Evolutionary conservation across 306 rosid genomes (phyloP), one percentile per base, ranked within the genome.

Genomic region (Glycyrrhiza uralensis): DNA sequence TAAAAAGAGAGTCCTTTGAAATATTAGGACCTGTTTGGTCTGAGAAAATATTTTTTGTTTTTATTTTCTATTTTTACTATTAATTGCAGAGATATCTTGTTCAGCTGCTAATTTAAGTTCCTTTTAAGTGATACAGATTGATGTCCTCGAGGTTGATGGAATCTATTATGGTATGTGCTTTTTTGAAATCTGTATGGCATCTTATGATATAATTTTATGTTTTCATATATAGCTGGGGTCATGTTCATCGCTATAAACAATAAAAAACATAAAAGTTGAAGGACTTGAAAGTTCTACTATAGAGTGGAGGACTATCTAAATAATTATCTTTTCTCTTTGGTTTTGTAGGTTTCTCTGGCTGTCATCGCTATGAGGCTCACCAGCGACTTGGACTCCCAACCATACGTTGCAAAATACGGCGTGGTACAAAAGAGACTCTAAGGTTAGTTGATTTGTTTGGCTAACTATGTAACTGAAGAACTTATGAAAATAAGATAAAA

Each of bases 341-440:
- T 66, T 44, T 41, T 75, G 42, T 29, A 91, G 98, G 98, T 69
- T 94, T 94, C 82, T 94, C 96, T 5, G 97, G 97, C 17, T 94
- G 98, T 76, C 98, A 91, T 75, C 98, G 97, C 32, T 91, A 84
- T 0, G 98, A 94, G 68, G 97, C 98, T 70, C 98, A 94, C 79
- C 98, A 94, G 50, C 88, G 81, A 51, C 94, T 91, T 23, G 96
- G 97, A 24, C 92, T 94, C 52, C 90, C 94, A 11, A 91, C 96
- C 65, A 94, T 94, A 52, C 91, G 96, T 4, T 91, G 98, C 81
- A 91, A 91, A 86, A 79, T 94, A 62, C 92, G 98, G 1, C 94
- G 97, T 0, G 98, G 96, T 61, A 94, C 98, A 14, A 91, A 89
- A 79, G 97, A 89, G 81, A 94, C 98, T 46, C 72, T 94, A 33